phyloP scores from a whole-genome alignment of 192 early-diverging fungal species.

The Phycomyces nitens region DNA sequence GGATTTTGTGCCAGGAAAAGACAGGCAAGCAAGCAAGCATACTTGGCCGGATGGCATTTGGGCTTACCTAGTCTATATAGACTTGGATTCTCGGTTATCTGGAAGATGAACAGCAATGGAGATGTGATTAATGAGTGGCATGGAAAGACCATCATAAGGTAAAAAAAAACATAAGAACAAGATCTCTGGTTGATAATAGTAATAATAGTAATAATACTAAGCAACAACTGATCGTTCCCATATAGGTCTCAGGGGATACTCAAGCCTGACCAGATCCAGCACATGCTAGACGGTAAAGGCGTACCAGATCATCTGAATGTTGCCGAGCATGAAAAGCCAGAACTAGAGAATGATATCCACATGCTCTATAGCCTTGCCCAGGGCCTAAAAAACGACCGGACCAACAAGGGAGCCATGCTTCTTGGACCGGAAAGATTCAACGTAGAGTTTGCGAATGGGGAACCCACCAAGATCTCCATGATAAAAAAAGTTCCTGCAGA shows the following conservation, averaged over 20 bases:
- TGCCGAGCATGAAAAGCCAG: conserved; percentile 5
- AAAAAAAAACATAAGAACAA: not conserved
- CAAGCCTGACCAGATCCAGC: not conserved
- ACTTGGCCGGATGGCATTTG: too few relatives aligned
- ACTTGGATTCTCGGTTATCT: conserved; percentile 92
- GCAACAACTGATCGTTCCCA: too few relatives aligned
- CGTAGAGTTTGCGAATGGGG: conserved; percentile 84
- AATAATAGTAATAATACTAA: too few relatives aligned
- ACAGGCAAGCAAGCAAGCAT: conserved; percentile 57
- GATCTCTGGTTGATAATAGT: too few relatives aligned
- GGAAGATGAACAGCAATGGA: conserved; percentile 86
- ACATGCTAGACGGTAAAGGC: conserved; percentile 1
- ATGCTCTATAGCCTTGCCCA: conserved; percentile 56
- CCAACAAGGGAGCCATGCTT: conserved; percentile 81
- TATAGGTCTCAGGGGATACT: not conserved
- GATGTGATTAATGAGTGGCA: conserved; percentile 71
- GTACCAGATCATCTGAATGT: conserved; percentile 8
- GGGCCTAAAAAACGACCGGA: conserved; percentile 67
- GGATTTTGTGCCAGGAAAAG: conserved; percentile 86
- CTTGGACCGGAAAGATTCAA: conserved; percentile 87
- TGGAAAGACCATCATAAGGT: conserved; percentile 83
- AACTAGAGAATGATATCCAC: conserved; percentile 13
- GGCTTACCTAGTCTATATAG: too few relatives aligned
- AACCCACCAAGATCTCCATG: conserved; percentile 84
- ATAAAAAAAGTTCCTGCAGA: conserved; percentile 92